Evolutionary conservation across 306 rosid genomes (phyloP), one percentile per base, ranked within the genome.

Genomic region (Medicago arabica): DNA sequence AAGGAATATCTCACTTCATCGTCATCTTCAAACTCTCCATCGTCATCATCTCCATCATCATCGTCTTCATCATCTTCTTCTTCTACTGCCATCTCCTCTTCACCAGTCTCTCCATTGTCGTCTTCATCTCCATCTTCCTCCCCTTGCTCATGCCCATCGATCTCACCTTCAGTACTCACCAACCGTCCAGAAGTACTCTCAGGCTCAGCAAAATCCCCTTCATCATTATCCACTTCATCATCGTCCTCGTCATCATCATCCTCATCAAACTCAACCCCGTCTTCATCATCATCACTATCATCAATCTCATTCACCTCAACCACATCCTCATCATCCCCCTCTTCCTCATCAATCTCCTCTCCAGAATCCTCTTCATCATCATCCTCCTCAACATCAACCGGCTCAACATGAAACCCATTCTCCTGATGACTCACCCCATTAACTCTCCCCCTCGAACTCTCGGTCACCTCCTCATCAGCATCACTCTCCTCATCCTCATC

Each of bases 131-230:
- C 96, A 46, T 83, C 96, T 79, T 90, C 96, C 87, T 93, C 97
- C 12, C 98, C 97, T 72, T 93, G 97, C 59, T 93, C 98, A 14
- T 93, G 98, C 17, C 95, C 98, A 79, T 93, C 98, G 60, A 93
- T 93, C 85, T 93, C 98, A 0, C 98, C 98, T 28, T 93, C 98
- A 0, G 95, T 75, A 79, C 91, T 86, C 4, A 34, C 51, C 84
- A 93, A 74, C 58, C 89, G 41, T 15, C 93, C 90, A 5, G 67
- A 61, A 61, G 93, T 84, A 74, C 91, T 85, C 86, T 87, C 90
- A 0, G 91, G 94, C 55, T 60, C 95, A 0, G 86, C 91, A 28
- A 87, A 28, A 72, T 78, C 91, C 54, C 86, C 96, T 54, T 93
- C 98, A 68, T 89, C 96, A 64, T 93, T 93, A 51, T 93, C 96